phyloP scores from a whole-genome alignment of 495 filamentous ascomycete genomes.

The Chaetomium fimeti region DNA sequence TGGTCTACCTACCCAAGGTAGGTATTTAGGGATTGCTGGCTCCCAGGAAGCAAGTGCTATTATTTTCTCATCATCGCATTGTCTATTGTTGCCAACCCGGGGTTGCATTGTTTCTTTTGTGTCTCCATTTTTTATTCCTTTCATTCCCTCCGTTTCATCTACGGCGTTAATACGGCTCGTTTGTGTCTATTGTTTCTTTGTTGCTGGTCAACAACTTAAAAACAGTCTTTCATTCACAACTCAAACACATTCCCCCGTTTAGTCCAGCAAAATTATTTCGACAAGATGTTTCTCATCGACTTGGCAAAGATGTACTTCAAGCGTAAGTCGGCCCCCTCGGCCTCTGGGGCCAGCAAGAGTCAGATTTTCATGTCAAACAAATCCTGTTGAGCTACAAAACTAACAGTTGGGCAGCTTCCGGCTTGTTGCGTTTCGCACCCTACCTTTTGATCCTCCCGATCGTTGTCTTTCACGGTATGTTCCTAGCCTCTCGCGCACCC shows the following conservation, averaged over 20 bases:
- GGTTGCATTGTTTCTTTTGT: constrained; percentile 10
- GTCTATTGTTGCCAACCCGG: constrained; percentile 1
- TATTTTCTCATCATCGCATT: neutral
- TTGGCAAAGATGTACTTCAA: constrained; percentile 23
- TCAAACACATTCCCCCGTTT: neutral
- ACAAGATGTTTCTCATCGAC: constrained; percentile 21
- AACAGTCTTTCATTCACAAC: neutral
- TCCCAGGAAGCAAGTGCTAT: neutral
- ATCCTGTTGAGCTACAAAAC: neutral
- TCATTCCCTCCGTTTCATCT: neutral
- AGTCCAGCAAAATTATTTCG: neutral
- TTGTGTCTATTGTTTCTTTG: constrained; percentile 20
- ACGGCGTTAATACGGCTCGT: constrained; percentile 4
- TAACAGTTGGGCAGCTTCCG: constrained; percentile 22
- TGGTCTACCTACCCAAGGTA: neutral
- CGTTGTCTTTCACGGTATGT: constrained; percentile 31
- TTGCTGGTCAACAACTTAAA: constrained; percentile 26
- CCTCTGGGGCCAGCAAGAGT: neutral
- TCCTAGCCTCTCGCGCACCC: neutral
- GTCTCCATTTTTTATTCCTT: neutral
- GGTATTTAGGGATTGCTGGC: neutral
- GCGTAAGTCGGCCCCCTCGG: constrained; percentile 15
- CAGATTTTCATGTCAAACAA: neutral
- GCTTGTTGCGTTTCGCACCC: constrained; percentile 21
- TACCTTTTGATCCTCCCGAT: constrained; percentile 32